Evolutionary conservation across 345 rosid genomes (phyloP), one percentile per base, ranked within the genome.

Genomic region (Erucastrum elatum): DNA sequence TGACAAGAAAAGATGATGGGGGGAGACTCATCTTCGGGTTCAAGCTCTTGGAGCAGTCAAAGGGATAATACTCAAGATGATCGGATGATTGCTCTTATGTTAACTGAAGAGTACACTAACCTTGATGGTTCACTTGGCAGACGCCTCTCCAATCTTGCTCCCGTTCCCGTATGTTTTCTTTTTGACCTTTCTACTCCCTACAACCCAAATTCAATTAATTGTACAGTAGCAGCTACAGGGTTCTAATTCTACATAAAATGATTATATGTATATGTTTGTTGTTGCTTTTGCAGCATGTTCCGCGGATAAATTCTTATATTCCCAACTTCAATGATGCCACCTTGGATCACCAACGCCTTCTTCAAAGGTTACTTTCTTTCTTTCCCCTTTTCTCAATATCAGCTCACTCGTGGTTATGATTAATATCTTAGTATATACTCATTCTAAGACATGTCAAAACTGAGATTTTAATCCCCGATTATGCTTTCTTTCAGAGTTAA

Each of bases 321-420:
- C 98, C 98, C 61, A 87, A 89, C 79, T 3, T 90, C 46, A 84
- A 68, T 69, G 94, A 88, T 81, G 97, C 97, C 71, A 92, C 88
- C 81, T 76, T 90, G 84, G 98, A 94, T 84, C 91, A 94, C 84
- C 94, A 90, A 68, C 92, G 92, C 84, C 97, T 94, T 82, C 83
- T 87, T 15, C 90, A 90, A 82, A 92, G 98, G 98, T 92, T 78
- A 8, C 27, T 27, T 82, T 64, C 73, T 59, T 74, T 64, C 27
- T 60, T 59, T 5, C 59, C 60, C 16, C 17, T 31, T 68, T 31
- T 65, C 29, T 31, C 21, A 29, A 17, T 41, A 60, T 68, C 59
- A 37, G 61, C 68, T 61, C 63, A 10, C 66, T 66, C 72, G 39
- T 53, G 35, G 16, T 53, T 41, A n/a, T 68, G 33, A 55, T 21